A percentile compares a stretch with the other conserved stretches of the same genome.
Conservation (phyloP, 2,329 filamentous ascomycete species). For the Leptographium procerum region DNA sequence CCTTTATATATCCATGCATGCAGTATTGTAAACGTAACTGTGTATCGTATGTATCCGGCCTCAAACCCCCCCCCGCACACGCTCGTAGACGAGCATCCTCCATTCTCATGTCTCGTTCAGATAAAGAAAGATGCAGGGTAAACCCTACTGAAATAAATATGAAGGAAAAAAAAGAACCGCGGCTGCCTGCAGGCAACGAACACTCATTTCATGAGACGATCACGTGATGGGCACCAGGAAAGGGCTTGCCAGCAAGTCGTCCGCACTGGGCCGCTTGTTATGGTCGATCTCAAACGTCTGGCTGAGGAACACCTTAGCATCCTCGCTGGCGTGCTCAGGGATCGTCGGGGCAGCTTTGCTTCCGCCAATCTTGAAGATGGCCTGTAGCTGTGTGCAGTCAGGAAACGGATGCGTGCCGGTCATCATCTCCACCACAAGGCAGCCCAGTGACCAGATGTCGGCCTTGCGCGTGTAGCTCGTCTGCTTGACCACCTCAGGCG, state of each 20-base stretch:
- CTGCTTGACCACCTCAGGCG: conserved; percentile 94
- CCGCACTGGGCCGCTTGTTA: conserved; percentile 80
- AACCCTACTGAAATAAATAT: neutral
- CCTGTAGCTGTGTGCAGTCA: conserved; percentile 91
- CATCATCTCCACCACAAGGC: conserved; percentile 98
- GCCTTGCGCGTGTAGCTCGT: conserved; percentile 97
- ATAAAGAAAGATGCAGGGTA: neutral
- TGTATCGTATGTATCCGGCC: conserved; percentile 2
- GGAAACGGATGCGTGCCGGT: conserved; percentile 94
- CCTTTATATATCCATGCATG: neutral
- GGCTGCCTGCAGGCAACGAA: neutral
- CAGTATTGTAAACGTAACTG: neutral
- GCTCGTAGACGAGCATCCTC: neutral
- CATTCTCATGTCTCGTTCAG: neutral
- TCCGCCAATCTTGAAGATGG: conserved; percentile 96
- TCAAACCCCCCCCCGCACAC: neutral
- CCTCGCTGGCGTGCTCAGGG: conserved; percentile 73
- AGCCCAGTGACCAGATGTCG: conserved; percentile 96
- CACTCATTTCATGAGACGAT: neutral
- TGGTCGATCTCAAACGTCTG: conserved; percentile 95
- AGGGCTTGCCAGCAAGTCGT: conserved; percentile 73
- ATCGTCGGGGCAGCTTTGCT: conserved; percentile 79
- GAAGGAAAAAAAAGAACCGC: neutral
- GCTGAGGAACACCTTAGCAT: conserved; percentile 71
- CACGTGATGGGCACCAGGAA: conserved; percentile 64